phyloP scores from a whole-genome alignment of 169 alveolate genomes.

The Cryptosporidium muris region DNA sequence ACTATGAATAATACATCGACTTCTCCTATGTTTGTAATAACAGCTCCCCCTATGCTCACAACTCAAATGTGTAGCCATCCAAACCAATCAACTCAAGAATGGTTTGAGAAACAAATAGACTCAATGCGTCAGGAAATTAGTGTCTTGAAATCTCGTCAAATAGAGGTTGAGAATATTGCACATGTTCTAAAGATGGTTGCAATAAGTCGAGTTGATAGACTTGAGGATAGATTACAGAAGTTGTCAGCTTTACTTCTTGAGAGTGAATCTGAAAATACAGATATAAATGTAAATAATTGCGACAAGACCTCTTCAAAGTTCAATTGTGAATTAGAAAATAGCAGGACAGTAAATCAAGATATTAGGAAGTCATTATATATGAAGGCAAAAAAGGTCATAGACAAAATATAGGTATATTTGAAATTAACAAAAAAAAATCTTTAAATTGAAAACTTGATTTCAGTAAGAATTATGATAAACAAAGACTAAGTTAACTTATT shows the following conservation, averaged over 20 bases:
- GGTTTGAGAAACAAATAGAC: constrained; percentile 42
- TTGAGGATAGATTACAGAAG: constrained; percentile 48
- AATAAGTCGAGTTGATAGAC: constrained; percentile 58
- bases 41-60: constrained; percentile 49
- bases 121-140: constrained; percentile 36
- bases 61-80: constrained; percentile 34
- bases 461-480: not conserved
- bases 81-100: not conserved
- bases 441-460: not conserved
- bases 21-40: constrained; percentile 25
- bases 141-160: constrained; percentile 8
- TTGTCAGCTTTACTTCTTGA: constrained; percentile 17
- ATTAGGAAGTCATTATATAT: not conserved
- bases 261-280: not conserved
- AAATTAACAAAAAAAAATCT: not conserved
- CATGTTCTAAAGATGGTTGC: constrained; percentile 68
- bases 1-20: too few species aligned
- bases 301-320: not conserved
- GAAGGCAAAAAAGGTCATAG: constrained; percentile 16
- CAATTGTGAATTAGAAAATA: not conserved
- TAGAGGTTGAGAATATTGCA: constrained; percentile 51
- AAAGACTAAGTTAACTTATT: not conserved
- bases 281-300: not conserved
- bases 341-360: constrained; percentile 5
- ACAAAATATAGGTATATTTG: not conserved